These are phyloP conservation scores for Diplodia seriata DNA, from an alignment of 2,329 filamentous ascomycete genomes.

Conservation along the genomic window DNA sequence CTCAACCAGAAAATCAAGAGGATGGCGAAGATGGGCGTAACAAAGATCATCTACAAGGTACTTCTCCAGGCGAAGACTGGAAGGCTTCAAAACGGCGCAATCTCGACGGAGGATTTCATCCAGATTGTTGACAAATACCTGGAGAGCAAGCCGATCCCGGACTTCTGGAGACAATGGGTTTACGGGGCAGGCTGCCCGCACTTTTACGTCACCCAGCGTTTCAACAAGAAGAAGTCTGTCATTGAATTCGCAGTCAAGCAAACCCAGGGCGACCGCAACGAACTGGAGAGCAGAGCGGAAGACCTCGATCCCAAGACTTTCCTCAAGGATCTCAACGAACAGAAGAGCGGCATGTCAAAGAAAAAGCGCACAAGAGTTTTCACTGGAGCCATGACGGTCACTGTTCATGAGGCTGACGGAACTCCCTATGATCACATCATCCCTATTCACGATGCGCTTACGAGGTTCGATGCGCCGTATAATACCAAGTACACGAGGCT, in stretches of 20 bases:
- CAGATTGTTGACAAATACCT: constrained; percentile 86
- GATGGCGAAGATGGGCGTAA: constrained; percentile 85
- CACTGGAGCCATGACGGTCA: constrained; percentile 94
- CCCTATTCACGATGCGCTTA: constrained; percentile 85
- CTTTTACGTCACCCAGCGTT: constrained; percentile 84
- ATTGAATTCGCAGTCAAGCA: constrained; percentile 92
- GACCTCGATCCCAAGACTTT: constrained; percentile 75
- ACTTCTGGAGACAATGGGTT: constrained; percentile 93
- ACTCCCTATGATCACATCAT: constrained; percentile 98
- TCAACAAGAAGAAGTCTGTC: constrained; percentile 97
- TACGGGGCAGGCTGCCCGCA: constrained; percentile 85
- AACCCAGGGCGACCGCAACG: constrained; percentile 57
- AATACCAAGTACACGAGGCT: constrained; percentile 99
- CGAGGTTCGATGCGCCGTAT: constrained; percentile 93
- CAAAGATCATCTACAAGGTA: constrained; percentile 83
- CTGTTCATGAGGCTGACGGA: constrained; percentile 97
- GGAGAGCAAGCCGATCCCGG: constrained; percentile 60
- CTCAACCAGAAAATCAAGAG: constrained; percentile 74
- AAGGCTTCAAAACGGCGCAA: constrained; percentile 71
- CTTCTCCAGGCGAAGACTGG: constrained; percentile 86
- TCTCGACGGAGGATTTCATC: constrained; percentile 79
- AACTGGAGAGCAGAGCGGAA: constrained; percentile 40
- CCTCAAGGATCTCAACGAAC: constrained; percentile 81
- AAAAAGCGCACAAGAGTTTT: constrained; percentile 73
- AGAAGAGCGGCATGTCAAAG: constrained; percentile 20